Conservation (phyloP, 768 basidiomycete genomes). For the Phlebiopsis gigantea region DNA sequence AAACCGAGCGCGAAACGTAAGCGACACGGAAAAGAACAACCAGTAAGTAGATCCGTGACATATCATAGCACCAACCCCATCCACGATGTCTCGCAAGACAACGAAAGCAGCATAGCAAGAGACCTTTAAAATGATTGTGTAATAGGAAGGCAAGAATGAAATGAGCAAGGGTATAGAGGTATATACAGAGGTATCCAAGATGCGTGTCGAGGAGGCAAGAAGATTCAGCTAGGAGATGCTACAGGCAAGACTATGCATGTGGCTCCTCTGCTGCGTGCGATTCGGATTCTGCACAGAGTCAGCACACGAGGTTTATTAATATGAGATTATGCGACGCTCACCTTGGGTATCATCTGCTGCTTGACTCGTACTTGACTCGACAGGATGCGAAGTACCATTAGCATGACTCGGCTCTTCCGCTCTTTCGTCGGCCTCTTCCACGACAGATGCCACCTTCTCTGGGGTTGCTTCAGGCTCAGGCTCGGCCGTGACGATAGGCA, state of each 20-base stretch:
- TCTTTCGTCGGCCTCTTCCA: background rate
- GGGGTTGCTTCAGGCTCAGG: background rate
- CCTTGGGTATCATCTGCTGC: slow-evolving; percentile 1
- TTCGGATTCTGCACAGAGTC: background rate
- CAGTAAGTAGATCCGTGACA: background rate
- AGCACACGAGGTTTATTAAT: background rate
- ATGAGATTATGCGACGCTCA: background rate
- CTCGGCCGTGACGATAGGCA: background rate
- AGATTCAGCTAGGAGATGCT: background rate
- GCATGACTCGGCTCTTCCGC: background rate
- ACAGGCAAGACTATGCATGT: background rate
- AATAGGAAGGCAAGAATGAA: background rate
- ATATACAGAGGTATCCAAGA: slow-evolving; percentile 7
- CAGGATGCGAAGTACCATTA: background rate
- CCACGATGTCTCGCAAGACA: background rate
- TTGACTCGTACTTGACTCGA: background rate
- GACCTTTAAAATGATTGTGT: background rate
- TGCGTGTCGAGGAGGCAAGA: background rate
- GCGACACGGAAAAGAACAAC: background rate
- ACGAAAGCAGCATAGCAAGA: background rate
- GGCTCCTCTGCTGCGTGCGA: background rate
- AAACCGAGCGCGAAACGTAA: background rate
- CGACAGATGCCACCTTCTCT: background rate
- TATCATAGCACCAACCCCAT: background rate
- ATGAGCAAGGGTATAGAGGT: slow-evolving; percentile 12